These are phyloP conservation scores for Psilocybe cubensis DNA, from an alignment of 768 basidiomycete species.

Conservation along the genomic window DNA sequence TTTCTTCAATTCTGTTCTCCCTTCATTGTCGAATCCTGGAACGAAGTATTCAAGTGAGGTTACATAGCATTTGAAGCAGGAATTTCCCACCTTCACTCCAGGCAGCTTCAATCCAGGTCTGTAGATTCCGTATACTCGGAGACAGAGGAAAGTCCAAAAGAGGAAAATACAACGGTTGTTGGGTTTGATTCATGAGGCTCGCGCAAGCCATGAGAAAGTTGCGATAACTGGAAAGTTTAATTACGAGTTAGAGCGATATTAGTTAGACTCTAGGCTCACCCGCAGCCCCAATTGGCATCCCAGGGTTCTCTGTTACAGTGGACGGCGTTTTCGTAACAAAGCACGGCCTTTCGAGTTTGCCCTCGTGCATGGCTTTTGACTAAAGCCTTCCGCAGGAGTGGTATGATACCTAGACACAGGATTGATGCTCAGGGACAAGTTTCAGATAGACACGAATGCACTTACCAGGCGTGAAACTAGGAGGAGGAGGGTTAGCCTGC, in stretches of 20 bases:
- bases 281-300: constrained; percentile 77
- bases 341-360: constrained; percentile 53
- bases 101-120: constrained; percentile 79
- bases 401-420: constrained; percentile 58
- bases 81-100: constrained; percentile 63
- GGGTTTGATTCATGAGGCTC: constrained; percentile 66
- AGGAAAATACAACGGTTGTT: constrained; percentile 64
- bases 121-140: constrained; percentile 77
- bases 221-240: constrained; percentile 59
- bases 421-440: not conserved
- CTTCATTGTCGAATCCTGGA: constrained; percentile 74
- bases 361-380: constrained; percentile 54
- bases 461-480: constrained; percentile 67
- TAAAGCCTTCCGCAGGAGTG: constrained; percentile 60
- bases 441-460: no score
- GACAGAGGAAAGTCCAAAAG: constrained; percentile 57
- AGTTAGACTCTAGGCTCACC: constrained; percentile 42
- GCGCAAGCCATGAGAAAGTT: constrained; percentile 83
- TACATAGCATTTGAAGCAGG: not conserved
- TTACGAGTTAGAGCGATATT: not conserved
- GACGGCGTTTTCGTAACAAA: constrained; percentile 67
- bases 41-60: not conserved
- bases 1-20: constrained; percentile 61
- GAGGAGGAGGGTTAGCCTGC: constrained; percentile 41
- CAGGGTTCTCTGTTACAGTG: constrained; percentile 61